Evolutionary conservation across 441 rosid genomes (phyloP), one percentile per base, ranked within the genome.

Genomic region (Gossypium aridum): DNA sequence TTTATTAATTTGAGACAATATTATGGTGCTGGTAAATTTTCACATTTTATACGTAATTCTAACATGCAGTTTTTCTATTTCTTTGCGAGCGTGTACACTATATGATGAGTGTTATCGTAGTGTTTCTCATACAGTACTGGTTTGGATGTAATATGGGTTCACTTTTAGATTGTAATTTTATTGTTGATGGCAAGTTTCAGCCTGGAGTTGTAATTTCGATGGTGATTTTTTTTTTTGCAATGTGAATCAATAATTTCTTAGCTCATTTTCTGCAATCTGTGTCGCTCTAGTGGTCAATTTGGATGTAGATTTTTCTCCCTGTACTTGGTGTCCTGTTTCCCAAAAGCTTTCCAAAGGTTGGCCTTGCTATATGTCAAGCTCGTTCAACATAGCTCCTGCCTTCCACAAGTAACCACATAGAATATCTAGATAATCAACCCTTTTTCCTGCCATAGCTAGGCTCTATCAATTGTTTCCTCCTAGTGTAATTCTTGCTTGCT

Each of bases 401-500:
- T 70, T 51, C 6, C 37, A 31, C 4, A 0, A 17, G 60, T 53
- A 28, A 54, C 49, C 49, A 70, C 23, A 7, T 37, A 62, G 39
- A 63, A 70, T 34, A 60, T 45, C 66, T 65, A 71, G 70, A 64
- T 56, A 75, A 53, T 43, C 61, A 23, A 28, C 12, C 57, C 73
- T 31, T 70, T 31, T 13, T 26, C 56, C 3, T 70, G 51, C 43
- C 19, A 0, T 31, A 67, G 31, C 17, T 75, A 57, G 23, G 31
- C 16, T 23, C 13, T 76, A 72, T 56, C 43, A 51, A n/a, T 66
- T 23, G 57, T 61, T 60, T 73, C 73, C 68, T 59, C 61, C 7
- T n/a, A 71, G 49, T 63, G 56, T 71, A 56, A 34, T 63, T 64
- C 61, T 65, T 25, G 4, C 61, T 70, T 49, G 71, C 76, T 45